These are phyloP conservation scores for Penicillium corylophilum DNA, from an alignment of 2,329 filamentous ascomycete species.

Conservation along the genomic window DNA sequence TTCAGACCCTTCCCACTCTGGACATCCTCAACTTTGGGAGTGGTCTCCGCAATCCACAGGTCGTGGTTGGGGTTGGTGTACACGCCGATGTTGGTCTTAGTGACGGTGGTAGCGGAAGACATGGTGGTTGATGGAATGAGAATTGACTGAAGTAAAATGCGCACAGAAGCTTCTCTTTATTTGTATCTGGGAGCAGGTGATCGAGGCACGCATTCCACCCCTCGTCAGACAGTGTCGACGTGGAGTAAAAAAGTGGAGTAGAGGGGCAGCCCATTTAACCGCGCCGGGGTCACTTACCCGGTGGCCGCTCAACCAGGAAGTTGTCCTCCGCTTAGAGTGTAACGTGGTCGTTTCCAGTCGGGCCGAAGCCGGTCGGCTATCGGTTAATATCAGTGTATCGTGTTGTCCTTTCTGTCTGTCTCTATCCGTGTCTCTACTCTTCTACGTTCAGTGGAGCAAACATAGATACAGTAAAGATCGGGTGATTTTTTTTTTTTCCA, in stretches of 20 bases:
- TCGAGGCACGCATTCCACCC: background rate
- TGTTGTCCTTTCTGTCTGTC: background rate
- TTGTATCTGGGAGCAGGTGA: slow-evolving; percentile 5
- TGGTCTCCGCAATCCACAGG: slow-evolving; percentile 79
- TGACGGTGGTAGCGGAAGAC: slow-evolving; percentile 41
- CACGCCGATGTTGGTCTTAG: slow-evolving; percentile 89
- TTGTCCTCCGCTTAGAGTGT: background rate
- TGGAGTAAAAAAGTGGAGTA: slow-evolving; percentile 21
- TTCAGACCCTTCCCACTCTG: slow-evolving; percentile 66
- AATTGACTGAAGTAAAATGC: slow-evolving; percentile 3
- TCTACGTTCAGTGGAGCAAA: background rate
- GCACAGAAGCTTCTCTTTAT: background rate
- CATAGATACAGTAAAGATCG: background rate
- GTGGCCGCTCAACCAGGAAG: slow-evolving; percentile 7
- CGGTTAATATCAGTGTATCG: slow-evolving; percentile 16
- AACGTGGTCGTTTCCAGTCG: slow-evolving; percentile 1
- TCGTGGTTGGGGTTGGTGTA: slow-evolving; percentile 93
- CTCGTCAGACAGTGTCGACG: slow-evolving; percentile 7
- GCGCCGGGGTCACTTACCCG: slow-evolving; percentile 16
- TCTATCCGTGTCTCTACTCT: background rate
- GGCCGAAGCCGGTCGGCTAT: slow-evolving; percentile 21
- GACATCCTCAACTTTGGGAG: slow-evolving; percentile 73
- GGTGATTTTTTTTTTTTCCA: background rate
- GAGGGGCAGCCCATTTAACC: slow-evolving; percentile 24
- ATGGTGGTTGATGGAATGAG: slow-evolving; percentile 19